Conservation (phyloP, 495 filamentous ascomycete genomes). For the Rostrohypoxylon terebratum region DNA sequence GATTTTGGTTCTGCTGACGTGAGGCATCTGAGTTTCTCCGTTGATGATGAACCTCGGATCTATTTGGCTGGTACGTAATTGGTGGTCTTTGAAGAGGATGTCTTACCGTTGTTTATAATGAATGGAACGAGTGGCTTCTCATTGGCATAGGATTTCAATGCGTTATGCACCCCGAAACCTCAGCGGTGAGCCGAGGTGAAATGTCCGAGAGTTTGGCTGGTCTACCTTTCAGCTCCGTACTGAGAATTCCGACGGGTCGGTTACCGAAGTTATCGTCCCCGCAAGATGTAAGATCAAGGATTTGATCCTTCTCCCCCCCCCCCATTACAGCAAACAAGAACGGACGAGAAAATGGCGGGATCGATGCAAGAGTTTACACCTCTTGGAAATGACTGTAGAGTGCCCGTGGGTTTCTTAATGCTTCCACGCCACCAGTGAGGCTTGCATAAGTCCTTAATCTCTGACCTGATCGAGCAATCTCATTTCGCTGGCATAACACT, state of each 20-base stretch:
- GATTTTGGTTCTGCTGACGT: conserved; percentile 23
- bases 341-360: conserved; percentile 20
- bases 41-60: not conserved
- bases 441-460: not conserved
- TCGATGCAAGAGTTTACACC: conserved; percentile 18
- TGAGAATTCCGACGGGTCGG: conserved; percentile 2
- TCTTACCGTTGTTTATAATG: conserved; percentile 1
- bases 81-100: not conserved
- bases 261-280: not conserved
- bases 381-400: not conserved
- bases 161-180: conserved; percentile 16
- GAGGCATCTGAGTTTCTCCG: conserved; percentile 27
- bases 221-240: conserved; percentile 19
- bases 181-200: not conserved
- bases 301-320: conserved; percentile 16
- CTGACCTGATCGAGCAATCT: not conserved
- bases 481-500: not conserved
- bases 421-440: conserved; percentile 1
- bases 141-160: conserved; percentile 8
- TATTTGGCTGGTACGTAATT: not conserved
- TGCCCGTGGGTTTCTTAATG: not conserved
- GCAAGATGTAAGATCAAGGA: conserved; percentile 14
- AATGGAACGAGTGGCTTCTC: conserved; percentile 2
- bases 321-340: not conserved
- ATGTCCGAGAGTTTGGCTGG: conserved; percentile 17